phyloP scores from a whole-genome alignment of 305 asterid species.

The Plantago coronopus region DNA sequence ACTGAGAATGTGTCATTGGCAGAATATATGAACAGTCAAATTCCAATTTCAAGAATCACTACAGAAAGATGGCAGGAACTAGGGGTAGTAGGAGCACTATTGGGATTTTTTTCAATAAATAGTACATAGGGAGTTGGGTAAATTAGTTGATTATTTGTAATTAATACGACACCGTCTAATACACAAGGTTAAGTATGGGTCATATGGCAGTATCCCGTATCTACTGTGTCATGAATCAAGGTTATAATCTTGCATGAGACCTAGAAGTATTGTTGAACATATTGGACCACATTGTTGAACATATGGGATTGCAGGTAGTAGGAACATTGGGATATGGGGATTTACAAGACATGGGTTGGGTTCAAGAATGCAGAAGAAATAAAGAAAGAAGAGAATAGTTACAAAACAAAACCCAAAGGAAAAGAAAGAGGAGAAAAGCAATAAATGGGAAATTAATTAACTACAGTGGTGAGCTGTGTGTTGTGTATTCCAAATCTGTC shows the following conservation, averaged over 20 bases:
- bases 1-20: conserved; percentile 31
- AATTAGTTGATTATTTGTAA: no score
- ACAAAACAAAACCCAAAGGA: neutral
- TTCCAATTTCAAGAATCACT: conserved; percentile 6
- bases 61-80: conserved; percentile 18
- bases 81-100: conserved; percentile 26
- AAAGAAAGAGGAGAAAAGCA: neutral
- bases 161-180: no score
- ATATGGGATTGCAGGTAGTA: neutral
- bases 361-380: neutral
- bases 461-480: neutral
- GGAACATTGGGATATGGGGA: neutral
- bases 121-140: neutral
- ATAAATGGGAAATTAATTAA: neutral
- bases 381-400: no score
- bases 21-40: conserved; percentile 27
- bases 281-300: neutral
- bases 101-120: conserved; percentile 3
- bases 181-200: no score
- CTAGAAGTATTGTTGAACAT: neutral
- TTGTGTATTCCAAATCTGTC: conserved; percentile 3
- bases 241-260: no score
- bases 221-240: no score
- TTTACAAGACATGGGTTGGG: neutral
- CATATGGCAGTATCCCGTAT: no score